phyloP scores from a whole-genome alignment of 805 yeast genomes.

The Metschnikowia borealis region DNA sequence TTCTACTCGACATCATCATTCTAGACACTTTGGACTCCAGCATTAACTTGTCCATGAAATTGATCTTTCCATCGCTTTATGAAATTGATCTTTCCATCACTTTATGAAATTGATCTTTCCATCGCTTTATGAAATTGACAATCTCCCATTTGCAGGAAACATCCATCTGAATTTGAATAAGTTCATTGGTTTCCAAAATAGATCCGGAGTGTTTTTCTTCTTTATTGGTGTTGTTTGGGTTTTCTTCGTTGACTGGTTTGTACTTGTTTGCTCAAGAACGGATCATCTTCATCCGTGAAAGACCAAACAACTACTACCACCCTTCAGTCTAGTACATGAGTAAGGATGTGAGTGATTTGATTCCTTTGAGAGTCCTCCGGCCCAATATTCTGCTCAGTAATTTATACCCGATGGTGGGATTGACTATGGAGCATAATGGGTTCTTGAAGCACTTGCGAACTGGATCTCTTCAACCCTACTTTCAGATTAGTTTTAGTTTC shows the following conservation, averaged over 20 bases:
- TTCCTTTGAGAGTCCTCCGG: constrained; percentile 92
- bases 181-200: constrained; percentile 90
- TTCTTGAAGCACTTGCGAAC: no score
- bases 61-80: no score
- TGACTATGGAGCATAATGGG: no score
- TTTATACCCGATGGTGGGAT: no score
- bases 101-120: constrained; percentile 79
- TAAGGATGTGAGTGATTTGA: constrained; percentile 82
- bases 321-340: constrained; percentile 83
- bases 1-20: constrained; percentile 60
- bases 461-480: no score
- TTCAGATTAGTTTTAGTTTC: no score
- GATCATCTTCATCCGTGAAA: constrained; percentile 83
- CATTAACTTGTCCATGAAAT: constrained; percentile 65
- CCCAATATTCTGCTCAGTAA: no score
- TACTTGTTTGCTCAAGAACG: constrained; percentile 87
- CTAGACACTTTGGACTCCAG: constrained; percentile 52
- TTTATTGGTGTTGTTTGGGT: constrained; percentile 88
- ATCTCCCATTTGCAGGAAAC: constrained; percentile 37
- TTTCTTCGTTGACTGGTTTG: constrained; percentile 86
- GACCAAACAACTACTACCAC: constrained; percentile 90
- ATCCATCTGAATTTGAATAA: constrained; percentile 56
- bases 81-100: no score
- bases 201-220: constrained; percentile 91
- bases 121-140: constrained; percentile 43